Conservation (phyloP, 192 early-diverging fungal species). For the Entomortierella lignicola region DNA sequence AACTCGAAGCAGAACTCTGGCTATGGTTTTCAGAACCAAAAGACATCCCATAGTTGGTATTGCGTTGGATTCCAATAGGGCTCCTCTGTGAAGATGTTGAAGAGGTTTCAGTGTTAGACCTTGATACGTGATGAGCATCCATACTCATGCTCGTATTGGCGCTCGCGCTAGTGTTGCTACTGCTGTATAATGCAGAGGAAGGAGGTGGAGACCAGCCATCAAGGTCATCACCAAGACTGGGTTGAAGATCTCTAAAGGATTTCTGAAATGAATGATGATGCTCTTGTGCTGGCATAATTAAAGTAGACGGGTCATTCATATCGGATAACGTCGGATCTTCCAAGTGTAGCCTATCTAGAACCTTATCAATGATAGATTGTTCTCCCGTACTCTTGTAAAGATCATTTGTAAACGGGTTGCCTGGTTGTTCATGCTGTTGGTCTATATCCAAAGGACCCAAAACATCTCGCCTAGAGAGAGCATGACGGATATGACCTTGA, state of each 20-base stretch:
- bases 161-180: neutral
- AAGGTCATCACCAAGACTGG: constrained; percentile 4
- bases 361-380: constrained; percentile 38
- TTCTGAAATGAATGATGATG: constrained; percentile 11
- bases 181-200: neutral
- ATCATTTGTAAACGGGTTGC: too few relatives aligned
- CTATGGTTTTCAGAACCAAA: neutral
- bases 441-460: constrained; percentile 2
- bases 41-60: neutral
- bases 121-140: neutral
- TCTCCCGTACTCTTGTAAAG: neutral
- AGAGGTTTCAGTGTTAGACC: neutral
- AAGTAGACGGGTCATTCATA: constrained; percentile 39
- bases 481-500: constrained; percentile 24
- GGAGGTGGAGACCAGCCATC: constrained; percentile 17
- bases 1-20: constrained; percentile 15
- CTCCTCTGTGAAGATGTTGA: neutral
- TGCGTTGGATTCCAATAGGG: constrained; percentile 3
- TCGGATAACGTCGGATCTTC: constrained; percentile 42
- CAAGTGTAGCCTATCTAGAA: constrained; percentile 15
- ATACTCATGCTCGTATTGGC: neutral
- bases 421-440: too few relatives aligned
- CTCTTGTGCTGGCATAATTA: constrained; percentile 35
- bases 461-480: neutral
- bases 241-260: neutral